Percentiles rank a stretch among this genome's conserved stretches.
Evolutionary conservation across 495 filamentous ascomycete species (phyloP).

Genomic region (Cudoniella acicularis): DNA sequence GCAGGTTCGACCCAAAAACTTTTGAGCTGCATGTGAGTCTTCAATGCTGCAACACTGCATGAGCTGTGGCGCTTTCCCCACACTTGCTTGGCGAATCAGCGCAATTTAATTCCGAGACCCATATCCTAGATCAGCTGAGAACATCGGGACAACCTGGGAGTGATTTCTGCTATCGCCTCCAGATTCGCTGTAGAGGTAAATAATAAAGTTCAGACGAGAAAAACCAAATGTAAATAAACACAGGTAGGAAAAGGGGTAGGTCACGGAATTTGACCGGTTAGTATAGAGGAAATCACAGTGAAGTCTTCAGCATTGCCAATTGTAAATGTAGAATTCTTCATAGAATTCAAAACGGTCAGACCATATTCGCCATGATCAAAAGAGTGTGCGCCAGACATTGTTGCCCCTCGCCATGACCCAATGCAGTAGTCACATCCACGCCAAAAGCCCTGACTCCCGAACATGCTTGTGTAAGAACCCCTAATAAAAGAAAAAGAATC

Average conservation of each 20-base stretch:
- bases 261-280: too few relatives aligned
- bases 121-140: not conserved
- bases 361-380: not conserved
- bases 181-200: too few relatives aligned
- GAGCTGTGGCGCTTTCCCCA: not conserved
- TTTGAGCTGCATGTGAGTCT: constrained; percentile 1
- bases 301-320: not conserved
- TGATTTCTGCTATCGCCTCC: too few relatives aligned
- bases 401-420: not conserved
- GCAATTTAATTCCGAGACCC: not conserved
- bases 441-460: not conserved
- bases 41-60: not conserved
- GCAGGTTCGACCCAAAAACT: not conserved
- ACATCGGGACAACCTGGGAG: too few relatives aligned
- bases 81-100: not conserved
- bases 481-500: not conserved
- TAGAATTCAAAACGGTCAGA: not conserved
- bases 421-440: not conserved
- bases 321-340: not conserved
- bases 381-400: not conserved
- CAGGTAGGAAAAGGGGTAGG: not conserved
- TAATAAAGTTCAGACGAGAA: not conserved
- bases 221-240: not conserved
- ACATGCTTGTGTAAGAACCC: not conserved
- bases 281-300: too few relatives aligned